A percentile compares a stretch with the other conserved stretches of the same genome.
phyloP scores from a whole-genome alignment of 768 basidiomycete species.

The Mycena albidolilacea region DNA sequence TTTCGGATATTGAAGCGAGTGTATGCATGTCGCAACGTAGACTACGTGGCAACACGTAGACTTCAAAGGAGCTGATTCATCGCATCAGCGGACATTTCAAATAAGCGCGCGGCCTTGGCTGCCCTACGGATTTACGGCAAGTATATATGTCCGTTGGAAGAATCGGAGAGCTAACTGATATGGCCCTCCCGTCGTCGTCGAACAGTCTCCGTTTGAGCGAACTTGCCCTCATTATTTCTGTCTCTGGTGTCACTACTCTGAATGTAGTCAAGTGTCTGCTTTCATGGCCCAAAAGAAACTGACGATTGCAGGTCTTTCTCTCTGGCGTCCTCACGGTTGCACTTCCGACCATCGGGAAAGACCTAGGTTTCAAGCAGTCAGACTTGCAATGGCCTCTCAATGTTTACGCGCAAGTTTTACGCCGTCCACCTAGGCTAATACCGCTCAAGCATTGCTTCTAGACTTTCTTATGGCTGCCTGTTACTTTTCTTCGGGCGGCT shows the following conservation, averaged over 20 bases:
- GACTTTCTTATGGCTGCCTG: conserved; percentile 45
- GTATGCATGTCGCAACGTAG: too few species aligned
- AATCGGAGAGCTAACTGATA: neutral
- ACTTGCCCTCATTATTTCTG: conserved; percentile 38
- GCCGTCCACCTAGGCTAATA: neutral
- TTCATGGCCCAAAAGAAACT: neutral
- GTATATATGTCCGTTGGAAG: too few species aligned
- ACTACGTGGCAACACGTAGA: too few species aligned
- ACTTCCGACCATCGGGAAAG: conserved; percentile 47
- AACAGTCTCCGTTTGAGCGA: conserved; percentile 33
- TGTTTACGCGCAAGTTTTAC: conserved; percentile 43
- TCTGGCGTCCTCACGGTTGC: conserved; percentile 46
- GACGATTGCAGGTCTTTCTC: conserved; percentile 40
- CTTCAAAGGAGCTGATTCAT: too few species aligned
- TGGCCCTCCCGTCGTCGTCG: neutral
- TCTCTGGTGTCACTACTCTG: conserved; percentile 46
- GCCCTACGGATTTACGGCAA: too few species aligned
- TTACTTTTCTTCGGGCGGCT: conserved; percentile 45
- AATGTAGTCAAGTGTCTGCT: conserved; percentile 34
- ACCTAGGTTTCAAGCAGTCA: conserved; percentile 43
- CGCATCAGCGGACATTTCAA: too few species aligned
- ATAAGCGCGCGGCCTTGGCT: too few species aligned
- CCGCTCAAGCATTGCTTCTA: neutral
- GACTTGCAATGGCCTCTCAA: conserved; percentile 46
- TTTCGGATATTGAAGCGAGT: too few species aligned